These are phyloP conservation scores for Paramecium tetraurelia DNA, from an alignment of 73 alveolate species.

Conservation along the genomic window DNA sequence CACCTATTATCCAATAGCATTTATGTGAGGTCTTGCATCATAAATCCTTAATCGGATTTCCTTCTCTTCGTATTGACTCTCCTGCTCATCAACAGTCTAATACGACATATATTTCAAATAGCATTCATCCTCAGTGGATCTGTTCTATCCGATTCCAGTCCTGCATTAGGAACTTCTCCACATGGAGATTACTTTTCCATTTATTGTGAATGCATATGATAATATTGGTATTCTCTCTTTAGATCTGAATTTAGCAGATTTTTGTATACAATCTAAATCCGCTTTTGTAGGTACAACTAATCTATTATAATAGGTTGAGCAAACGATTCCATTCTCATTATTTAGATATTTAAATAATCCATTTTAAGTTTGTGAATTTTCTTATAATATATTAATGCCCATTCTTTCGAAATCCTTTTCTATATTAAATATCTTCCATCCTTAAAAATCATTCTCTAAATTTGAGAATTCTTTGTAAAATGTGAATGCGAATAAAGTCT, in stretches of 20 bases:
- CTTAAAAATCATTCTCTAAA: slow-evolving; percentile 18
- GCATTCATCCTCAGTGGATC: slow-evolving; percentile 59
- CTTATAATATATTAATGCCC: background rate
- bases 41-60: slow-evolving; percentile 21
- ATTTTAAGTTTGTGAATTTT: background rate
- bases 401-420: slow-evolving; percentile 54
- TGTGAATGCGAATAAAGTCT: background rate
- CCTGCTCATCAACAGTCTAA: slow-evolving; percentile 11
- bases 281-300: slow-evolving; percentile 57
- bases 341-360: slow-evolving; percentile 49
- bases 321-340: slow-evolving; percentile 35
- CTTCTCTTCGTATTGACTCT: background rate
- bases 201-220: slow-evolving; percentile 23
- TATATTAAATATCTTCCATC: slow-evolving; percentile 30
- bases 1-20: slow-evolving; percentile 91
- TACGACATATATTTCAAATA: slow-evolving; percentile 3
- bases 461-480: background rate
- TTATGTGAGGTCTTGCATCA: slow-evolving; percentile 94
- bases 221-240: slow-evolving; percentile 60
- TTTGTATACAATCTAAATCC: slow-evolving; percentile 10
- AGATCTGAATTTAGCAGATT: slow-evolving; percentile 54
- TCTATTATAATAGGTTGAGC: slow-evolving; percentile 49
- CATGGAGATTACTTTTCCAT: slow-evolving; percentile 12
- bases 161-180: slow-evolving; percentile 63
- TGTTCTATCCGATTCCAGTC: slow-evolving; percentile 49